Evolutionary conservation across 331 rosid genomes (phyloP), one percentile per base, ranked within the genome.

Genomic region (Arachis monticola): DNA sequence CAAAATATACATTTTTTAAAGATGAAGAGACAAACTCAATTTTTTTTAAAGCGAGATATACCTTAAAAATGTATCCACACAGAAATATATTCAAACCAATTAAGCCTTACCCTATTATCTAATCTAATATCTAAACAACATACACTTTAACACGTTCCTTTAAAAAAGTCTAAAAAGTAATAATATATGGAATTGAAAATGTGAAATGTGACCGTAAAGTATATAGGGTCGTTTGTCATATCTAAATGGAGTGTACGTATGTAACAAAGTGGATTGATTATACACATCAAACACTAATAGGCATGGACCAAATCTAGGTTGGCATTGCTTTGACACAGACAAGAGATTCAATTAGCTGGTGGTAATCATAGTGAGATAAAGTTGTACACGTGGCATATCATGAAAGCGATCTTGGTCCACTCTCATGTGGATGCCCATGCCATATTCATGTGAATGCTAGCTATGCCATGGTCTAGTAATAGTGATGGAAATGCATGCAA

Each of bases 381-480:
- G 71, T 42, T 42, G 46, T 53, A 62, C 62, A 64, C 72, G 82
- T 82, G 70, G 75, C 85, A 72, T 32, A 32, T 32, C 38, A 32
- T 32, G 38, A 82, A 70, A 82, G 74, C 46, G 64, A 47, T 45
- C 31, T 48, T 38, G 87, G 77, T 69, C 83, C 78, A 62, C 11
- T 46, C 14, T 75, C 83, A 82, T 82, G 88, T 87, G 88, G 74
- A 60, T 79, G 83, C 81, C 88, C 89, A 87, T 85, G 60, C 80
- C 42, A 60, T 30, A 59, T 13, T 75, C 89, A 80, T 80, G 86
- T 83, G 87, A 79, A 27, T 32, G 73, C 56, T 46, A 64, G 63
- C 42, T 30, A 69, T 58, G 59, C 10, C 53, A 78, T 32, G 2
- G 38, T 32, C 38, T 32, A 32, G 3, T 13, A 52, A 78, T 53